Evolutionary conservation across 2,329 filamentous ascomycete species (phyloP), one percentile per base, ranked within the genome.

Genomic region (Aphanoascus verrucosus): DNA sequence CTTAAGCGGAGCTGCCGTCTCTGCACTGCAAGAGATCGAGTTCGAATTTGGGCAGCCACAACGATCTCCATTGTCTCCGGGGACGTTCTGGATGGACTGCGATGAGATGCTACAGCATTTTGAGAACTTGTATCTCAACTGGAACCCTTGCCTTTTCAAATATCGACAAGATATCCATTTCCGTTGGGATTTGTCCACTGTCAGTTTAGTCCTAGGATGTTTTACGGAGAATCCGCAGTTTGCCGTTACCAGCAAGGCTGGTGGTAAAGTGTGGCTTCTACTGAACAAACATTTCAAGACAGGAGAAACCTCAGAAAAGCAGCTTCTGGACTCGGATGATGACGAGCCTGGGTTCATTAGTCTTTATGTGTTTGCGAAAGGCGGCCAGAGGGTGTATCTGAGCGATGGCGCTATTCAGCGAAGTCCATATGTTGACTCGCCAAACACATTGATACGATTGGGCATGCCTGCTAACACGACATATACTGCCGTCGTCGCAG

Each of bases 91-190:
- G 91, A 94, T 97, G 71, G 82, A 84, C 20, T 81, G 93, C 28
- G 86, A 94, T 60, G 86, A 89, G 59, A 82, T 96, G 3, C 79
- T 88, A 35, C 89, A 95, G 63, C 84, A 95, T 64, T 98, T 96
- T 58, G 89, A 97, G 66, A 94, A 90, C 15, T 81, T 98, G 60
- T 98, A 97, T 67, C 76, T 98, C 52, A 98, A 97, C 69, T 98
- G 93, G 93, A 96, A 95, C 59, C 90, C 93, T 0, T 78, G 79
- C 0, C 74, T 95, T 0, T 98, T 98, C 69, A 74, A 74, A 1
- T 73, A 86, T 64, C 83, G 90, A 7, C 84, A 95, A 67, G 90
- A 98, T 62, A 82, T 90, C 53, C 93, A 98, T 69, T 94, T 97
- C 64, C 77, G 77, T 1, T 98, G 93, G 93, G 77, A 84, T 55